phyloP scores from a whole-genome alignment of 306 rosid genomes.

The Citrullus amarus region DNA sequence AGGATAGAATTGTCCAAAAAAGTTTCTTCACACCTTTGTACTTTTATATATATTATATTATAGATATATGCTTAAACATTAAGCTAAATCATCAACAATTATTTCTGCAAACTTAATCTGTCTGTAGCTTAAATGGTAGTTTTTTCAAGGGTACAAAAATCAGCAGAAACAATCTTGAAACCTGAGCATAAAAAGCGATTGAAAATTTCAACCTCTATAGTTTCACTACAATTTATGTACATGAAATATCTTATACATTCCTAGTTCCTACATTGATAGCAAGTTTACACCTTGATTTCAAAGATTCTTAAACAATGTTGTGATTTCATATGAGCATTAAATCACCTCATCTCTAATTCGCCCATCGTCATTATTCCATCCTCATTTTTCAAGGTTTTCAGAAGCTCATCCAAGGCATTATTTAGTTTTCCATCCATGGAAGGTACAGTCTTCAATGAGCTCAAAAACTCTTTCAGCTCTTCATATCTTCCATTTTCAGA shows the following conservation, averaged over 20 bases:
- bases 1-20: no score
- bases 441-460: conserved; percentile 33
- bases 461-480: conserved; percentile 39
- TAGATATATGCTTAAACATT: no score
- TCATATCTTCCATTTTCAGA: conserved; percentile 17
- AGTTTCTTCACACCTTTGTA: no score
- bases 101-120: no score
- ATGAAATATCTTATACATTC: not conserved
- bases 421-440: conserved; percentile 17
- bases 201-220: not conserved
- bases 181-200: not conserved
- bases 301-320: not conserved
- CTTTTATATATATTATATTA: no score
- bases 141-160: not conserved
- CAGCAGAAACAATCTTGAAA: not conserved
- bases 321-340: not conserved
- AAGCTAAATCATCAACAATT: no score
- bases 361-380: not conserved
- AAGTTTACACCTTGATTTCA: not conserved
- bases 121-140: no score
- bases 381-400: not conserved
- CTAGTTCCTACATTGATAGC: not conserved
- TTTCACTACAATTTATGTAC: not conserved
- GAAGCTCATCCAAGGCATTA: not conserved
- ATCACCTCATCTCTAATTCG: not conserved